Conservation (phyloP, 306 rosid species). For the Datisca glomerata region DNA sequence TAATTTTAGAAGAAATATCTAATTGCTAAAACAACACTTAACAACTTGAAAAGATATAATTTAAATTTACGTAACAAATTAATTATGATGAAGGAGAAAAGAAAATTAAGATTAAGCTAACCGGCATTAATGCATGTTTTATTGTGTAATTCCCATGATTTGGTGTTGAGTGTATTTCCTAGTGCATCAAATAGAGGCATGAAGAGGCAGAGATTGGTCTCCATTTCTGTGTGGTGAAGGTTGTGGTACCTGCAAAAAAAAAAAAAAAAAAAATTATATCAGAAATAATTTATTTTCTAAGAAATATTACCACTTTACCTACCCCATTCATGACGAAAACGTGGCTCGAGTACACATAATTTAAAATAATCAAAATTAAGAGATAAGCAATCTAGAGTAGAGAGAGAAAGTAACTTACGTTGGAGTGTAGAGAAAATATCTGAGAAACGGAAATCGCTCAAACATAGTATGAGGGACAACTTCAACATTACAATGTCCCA, state of each 20-base stretch:
- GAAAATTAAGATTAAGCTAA: conserved; percentile 4
- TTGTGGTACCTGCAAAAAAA: conserved; percentile 63
- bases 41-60: too few relatives aligned
- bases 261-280: too few relatives aligned
- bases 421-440: conserved; percentile 69
- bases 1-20: too few relatives aligned
- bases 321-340: conserved; percentile 2
- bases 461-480: conserved; percentile 43
- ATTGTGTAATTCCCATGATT: conserved; percentile 68
- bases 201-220: conserved; percentile 84
- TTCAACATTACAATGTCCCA: conserved; percentile 79
- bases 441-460: conserved; percentile 44
- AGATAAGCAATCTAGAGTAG: neutral
- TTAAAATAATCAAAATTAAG: too few relatives aligned
- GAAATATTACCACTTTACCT: too few relatives aligned
- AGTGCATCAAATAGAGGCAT: conserved; percentile 89
- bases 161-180: conserved; percentile 52
- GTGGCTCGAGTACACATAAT: neutral
- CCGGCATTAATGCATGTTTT: conserved; percentile 44
- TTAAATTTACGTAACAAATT: too few relatives aligned
- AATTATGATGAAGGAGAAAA: neutral
- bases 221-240: conserved; percentile 67
- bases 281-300: too few relatives aligned
- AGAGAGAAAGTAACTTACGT: conserved; percentile 40
- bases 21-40: too few relatives aligned